Conservation (phyloP, 139 green algal genomes). For the Chlorella sorokiniana region DNA sequence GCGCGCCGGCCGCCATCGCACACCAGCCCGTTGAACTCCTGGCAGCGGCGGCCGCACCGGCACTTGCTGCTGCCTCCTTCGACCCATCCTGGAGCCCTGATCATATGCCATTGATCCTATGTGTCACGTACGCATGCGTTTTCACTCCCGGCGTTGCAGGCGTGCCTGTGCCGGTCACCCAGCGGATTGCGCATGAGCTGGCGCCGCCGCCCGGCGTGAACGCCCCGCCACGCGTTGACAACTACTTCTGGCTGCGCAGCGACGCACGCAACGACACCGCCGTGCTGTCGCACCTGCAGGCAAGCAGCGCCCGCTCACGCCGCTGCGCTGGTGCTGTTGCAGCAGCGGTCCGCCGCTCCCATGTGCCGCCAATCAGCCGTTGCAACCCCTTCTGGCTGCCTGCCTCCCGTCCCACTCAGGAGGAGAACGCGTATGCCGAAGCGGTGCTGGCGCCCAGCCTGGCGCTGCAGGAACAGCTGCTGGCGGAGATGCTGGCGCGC, state of each 20-base stretch:
- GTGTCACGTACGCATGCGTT: too few species aligned
- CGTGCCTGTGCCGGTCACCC: background rate
- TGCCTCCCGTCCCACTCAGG: background rate
- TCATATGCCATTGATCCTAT: too few species aligned
- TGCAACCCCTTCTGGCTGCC: background rate
- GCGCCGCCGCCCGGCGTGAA: background rate
- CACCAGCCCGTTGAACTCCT: too few species aligned
- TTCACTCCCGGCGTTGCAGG: background rate
- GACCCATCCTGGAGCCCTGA: too few species aligned
- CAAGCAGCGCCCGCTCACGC: background rate
- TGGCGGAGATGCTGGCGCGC: conserved; percentile 76
- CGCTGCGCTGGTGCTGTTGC: too few species aligned
- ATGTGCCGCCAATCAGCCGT: background rate
- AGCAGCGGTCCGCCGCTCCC: background rate
- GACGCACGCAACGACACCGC: conserved; percentile 65
- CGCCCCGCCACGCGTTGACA: conserved; percentile 36
- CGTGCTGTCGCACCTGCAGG: conserved; percentile 51
- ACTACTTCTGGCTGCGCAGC: conserved; percentile 80
- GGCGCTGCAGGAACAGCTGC: conserved; percentile 73
- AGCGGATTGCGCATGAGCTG: background rate
- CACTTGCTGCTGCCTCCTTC: background rate
- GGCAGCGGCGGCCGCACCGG: background rate
- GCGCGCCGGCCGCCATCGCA: too few species aligned
- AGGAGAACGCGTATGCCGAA: conserved; percentile 76
- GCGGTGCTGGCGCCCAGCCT: conserved; percentile 73